phyloP scores from a whole-genome alignment of 768 basidiomycete species.

The Suillus occidentalis region DNA sequence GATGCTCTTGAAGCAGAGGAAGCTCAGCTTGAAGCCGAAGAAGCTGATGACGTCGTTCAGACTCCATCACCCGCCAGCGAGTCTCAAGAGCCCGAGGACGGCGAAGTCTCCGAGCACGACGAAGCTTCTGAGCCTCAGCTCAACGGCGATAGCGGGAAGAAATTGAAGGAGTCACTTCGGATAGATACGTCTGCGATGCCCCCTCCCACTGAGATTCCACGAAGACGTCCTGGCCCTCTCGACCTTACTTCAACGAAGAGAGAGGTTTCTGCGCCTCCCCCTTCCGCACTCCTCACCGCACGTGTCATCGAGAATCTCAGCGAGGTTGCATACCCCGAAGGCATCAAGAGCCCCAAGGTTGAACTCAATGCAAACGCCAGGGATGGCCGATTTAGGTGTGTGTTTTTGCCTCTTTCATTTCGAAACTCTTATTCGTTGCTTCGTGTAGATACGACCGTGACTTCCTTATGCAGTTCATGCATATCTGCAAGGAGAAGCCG shows the following conservation, averaged over 20 bases:
- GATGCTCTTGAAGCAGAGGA: constrained; percentile 35
- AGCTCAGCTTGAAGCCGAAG: constrained; percentile 33
- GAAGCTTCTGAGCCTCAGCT: constrained; percentile 27
- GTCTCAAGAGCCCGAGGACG: constrained; percentile 44
- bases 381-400: constrained; percentile 85
- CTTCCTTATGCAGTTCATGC: constrained; percentile 97
- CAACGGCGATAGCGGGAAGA: constrained; percentile 43
- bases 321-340: constrained; percentile 77
- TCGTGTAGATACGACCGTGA: constrained; percentile 86
- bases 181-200: constrained; percentile 59
- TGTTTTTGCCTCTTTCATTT: neutral
- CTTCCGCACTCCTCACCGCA: constrained; percentile 75
- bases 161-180: constrained; percentile 55
- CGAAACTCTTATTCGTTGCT: neutral
- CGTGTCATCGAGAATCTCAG: constrained; percentile 82
- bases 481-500: constrained; percentile 92
- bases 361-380: constrained; percentile 84
- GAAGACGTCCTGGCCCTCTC: constrained; percentile 68
- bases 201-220: constrained; percentile 37
- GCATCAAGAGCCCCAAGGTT: constrained; percentile 75
- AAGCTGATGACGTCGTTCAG: constrained; percentile 27
- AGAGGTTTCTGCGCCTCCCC: constrained; percentile 31
- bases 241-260: constrained; percentile 60
- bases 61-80: constrained; percentile 41
- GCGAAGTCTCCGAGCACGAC: constrained; percentile 34